A percentile compares a stretch with the other conserved stretches of the same genome.
Evolutionary conservation across 1,139 yeast species (phyloP).

Genomic region (Nakaseomyces bracarensis): DNA sequence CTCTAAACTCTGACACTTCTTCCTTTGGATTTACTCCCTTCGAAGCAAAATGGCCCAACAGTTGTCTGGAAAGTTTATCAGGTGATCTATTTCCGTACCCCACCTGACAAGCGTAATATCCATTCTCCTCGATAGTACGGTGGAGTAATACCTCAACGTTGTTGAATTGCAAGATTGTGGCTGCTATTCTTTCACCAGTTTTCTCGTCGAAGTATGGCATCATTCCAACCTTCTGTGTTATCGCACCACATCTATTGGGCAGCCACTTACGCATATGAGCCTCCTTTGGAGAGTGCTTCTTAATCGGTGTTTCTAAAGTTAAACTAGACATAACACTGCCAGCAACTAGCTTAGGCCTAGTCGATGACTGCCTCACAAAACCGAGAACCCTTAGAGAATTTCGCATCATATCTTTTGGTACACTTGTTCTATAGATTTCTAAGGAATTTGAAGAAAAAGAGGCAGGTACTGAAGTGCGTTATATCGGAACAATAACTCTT

Average conservation of each 20-base stretch:
- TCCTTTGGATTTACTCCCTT: conserved; percentile 83
- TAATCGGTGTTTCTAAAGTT: conserved; percentile 32
- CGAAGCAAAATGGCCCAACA: conserved; percentile 70
- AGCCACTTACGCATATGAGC: conserved; percentile 59
- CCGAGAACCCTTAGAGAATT: neutral
- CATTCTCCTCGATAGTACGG: conserved; percentile 61
- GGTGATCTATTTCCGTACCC: conserved; percentile 72
- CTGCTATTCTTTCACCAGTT: conserved; percentile 62
- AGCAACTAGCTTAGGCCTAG: conserved; percentile 18
- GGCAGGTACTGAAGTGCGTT: no score
- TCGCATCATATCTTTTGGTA: neutral
- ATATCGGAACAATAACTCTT: no score
- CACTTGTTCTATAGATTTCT: no score
- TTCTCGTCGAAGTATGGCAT: conserved; percentile 66
- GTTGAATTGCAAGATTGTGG: conserved; percentile 81
- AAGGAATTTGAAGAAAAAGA: no score
- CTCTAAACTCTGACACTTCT: conserved; percentile 67
- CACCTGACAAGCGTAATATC: conserved; percentile 77
- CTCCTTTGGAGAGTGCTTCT: conserved; percentile 48
- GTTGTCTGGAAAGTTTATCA: conserved; percentile 53
- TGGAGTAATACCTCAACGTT: conserved; percentile 76
- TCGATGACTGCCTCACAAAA: conserved; percentile 8
- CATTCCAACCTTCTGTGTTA: conserved; percentile 86
- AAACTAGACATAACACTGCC: conserved; percentile 18
- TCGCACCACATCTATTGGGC: conserved; percentile 70